These are phyloP conservation scores for Pythium chondricola DNA, from an alignment of 352 stramenopile species.

Conservation along the genomic window DNA sequence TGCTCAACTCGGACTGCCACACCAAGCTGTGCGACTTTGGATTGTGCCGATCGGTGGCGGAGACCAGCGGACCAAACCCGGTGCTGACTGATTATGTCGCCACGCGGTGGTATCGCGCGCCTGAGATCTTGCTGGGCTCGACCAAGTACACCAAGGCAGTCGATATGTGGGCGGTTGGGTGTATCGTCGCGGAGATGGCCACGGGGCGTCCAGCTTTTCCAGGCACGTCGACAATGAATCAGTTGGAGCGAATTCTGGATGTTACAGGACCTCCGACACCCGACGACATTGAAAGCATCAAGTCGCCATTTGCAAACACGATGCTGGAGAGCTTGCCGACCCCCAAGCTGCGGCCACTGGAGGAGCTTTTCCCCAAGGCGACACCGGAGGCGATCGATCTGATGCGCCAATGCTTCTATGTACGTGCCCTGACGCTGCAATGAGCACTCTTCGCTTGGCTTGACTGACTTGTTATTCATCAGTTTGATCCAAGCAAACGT, in stretches of 20 bases:
- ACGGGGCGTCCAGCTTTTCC: constrained; percentile 90
- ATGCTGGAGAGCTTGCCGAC: constrained; percentile 91
- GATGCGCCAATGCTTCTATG: constrained; percentile 84
- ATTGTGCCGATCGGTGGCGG: constrained; percentile 88
- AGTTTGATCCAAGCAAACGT: constrained; percentile 91
- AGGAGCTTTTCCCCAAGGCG: constrained; percentile 86
- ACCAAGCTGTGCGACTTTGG: constrained; percentile 96
- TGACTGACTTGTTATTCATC: too few species aligned
- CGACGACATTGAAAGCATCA: constrained; percentile 89
- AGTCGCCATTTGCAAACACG: constrained; percentile 89
- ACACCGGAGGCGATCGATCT: constrained; percentile 85
- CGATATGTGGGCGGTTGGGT: constrained; percentile 93
- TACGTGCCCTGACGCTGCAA: constrained; percentile 23
- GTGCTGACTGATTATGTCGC: constrained; percentile 95
- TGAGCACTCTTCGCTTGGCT: too few species aligned
- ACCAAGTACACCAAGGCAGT: constrained; percentile 91
- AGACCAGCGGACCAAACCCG: constrained; percentile 70
- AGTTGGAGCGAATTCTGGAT: constrained; percentile 95
- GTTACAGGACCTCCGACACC: constrained; percentile 86
- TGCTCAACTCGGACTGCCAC: constrained; percentile 94
- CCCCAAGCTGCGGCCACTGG: constrained; percentile 61
- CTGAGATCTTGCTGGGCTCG: constrained; percentile 93
- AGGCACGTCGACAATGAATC: constrained; percentile 95
- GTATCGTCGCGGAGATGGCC: constrained; percentile 94
- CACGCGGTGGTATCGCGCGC: constrained; percentile 94